These are phyloP conservation scores for Nemania sp. DNA, from an alignment of 2,329 filamentous ascomycete genomes.

Conservation along the genomic window DNA sequence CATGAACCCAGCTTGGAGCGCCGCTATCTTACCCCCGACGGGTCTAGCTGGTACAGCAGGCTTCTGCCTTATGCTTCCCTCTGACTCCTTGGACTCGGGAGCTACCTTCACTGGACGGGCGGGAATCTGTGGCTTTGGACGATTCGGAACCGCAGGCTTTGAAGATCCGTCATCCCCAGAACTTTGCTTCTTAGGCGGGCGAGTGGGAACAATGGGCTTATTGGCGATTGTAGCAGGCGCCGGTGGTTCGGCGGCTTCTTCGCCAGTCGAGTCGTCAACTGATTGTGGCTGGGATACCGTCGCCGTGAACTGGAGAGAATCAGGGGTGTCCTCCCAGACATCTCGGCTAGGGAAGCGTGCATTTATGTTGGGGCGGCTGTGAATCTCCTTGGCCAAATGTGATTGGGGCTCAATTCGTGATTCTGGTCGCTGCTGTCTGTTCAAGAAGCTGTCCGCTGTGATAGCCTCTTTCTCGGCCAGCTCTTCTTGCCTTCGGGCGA, in stretches of 20 bases:
- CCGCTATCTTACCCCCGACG: conserved; percentile 83
- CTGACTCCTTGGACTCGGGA: conserved; percentile 47
- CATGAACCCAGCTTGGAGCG: conserved; percentile 89
- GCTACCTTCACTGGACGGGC: conserved; percentile 49
- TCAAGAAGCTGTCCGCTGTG: conserved; percentile 56
- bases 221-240: conserved; percentile 34
- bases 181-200: conserved; percentile 49
- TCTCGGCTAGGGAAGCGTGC: conserved; percentile 88
- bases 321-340: conserved; percentile 92
- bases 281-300: conserved; percentile 65
- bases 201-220: conserved; percentile 66
- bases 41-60: conserved; percentile 81
- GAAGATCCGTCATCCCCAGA: conserved; percentile 40
- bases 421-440: conserved; percentile 54
- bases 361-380: conserved; percentile 57
- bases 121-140: conserved; percentile 66
- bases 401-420: conserved; percentile 53
- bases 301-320: conserved; percentile 78
- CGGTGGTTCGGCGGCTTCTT: conserved; percentile 47
- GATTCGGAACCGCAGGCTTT: conserved; percentile 54
- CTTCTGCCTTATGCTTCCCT: conserved; percentile 69
- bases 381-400: conserved; percentile 55
- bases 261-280: conserved; percentile 45
- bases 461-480: conserved; percentile 62
- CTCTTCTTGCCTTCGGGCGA: conserved; percentile 68